Evolutionary conservation across 2,329 filamentous ascomycete species (phyloP), one percentile per base, ranked within the genome.

Genomic region (Pseudogymnoascus sp.): DNA sequence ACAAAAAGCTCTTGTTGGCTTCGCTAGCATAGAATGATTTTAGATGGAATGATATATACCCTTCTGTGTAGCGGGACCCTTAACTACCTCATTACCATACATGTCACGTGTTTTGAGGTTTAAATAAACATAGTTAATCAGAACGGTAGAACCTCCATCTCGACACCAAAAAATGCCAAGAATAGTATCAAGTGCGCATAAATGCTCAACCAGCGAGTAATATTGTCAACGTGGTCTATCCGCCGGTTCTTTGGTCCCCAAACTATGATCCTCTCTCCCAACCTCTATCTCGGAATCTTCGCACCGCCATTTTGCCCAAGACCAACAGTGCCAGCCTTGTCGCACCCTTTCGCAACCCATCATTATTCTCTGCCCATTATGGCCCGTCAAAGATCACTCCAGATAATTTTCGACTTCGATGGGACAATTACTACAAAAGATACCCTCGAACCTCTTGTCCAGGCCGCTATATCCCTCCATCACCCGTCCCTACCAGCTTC

Each of bases 1-100:
- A 92, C 73, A 85, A 90, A 76, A 87, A 59, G 33, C 58, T 59
- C 8, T 59, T 59, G 17, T 8, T 59, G 21, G 35, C 33, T 59
- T 38, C 58, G 17, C 58, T 59, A 41, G 17, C 7, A 9, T 59
- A 59, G 15, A 31, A 59, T 59, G 21, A 41, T 27, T 27, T 42
- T 55, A 35, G 48, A 33, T 55, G 10, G 29, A 55, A 7, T 33
- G 33, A 33, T 33, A 44, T 44, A 55, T 55, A 55, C 48, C 44
- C 48, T 33, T 55, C 35, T 55, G 10, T 17, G 13, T 55, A 55
- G 29, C 48, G 48, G 29, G 48, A 55, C 48, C 48, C 29, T 33
- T 35, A 13, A 55, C 15, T 29, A 17, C 29, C 48, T 55, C 27
- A 55, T 55, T 21, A 12, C 12, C 17, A 4, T 55, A 21, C 12